Evolutionary conservation across 2,329 filamentous ascomycete genomes (phyloP), one percentile per base, ranked within the genome.

Genomic region (Penicillium sclerotiorum): DNA sequence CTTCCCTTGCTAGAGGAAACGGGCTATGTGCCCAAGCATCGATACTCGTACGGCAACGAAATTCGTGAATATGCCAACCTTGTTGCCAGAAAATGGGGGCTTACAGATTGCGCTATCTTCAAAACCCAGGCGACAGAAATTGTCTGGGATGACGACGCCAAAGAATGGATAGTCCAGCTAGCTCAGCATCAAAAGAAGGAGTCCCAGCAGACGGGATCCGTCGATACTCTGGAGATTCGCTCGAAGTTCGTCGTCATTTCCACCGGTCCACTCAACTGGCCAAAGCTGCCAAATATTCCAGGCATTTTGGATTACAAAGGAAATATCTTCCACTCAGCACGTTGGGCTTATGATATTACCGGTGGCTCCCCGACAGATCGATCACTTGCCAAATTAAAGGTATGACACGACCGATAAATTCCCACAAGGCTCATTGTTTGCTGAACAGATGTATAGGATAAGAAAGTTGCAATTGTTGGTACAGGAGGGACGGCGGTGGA

Each of bases 1-100:
- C 65, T 85, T 66, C 82, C 82, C 3, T 65, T 84, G 11, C 72
- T 86, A 2, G 82, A 86, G 52, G 81, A 85, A 63, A 83, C 74
- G 1, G 77, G 77, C 0, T 84, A 83, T 58, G 76, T 84, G 62
- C 84, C 83, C 0, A 77, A 70, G 13, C 70, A 80, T 36, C 73
- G 73, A 35, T 81, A 79, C 53, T 66, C 74, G 0, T 66, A 66
- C 8, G 77, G 74, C 0, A 56, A 64, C 2, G 79, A 81, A 55
- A 48, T 52, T 11, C 49, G 39, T 22, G 22, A 32, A 8, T 47
- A 51, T 22, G 40, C 28, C 9, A 36, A 47, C 35, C n/a, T 21
- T 8, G 33, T 52, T 9, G 21, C 30, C 1, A 18, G 11, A 5
- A 47, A 51, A 39, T 51, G 43, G 42, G 33, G 39, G 8, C 11